A percentile compares a stretch with the other conserved stretches of the same genome.
Evolutionary conservation across 2,329 filamentous ascomycete genomes (phyloP).

Genomic region (Penicillium olsonii): DNA sequence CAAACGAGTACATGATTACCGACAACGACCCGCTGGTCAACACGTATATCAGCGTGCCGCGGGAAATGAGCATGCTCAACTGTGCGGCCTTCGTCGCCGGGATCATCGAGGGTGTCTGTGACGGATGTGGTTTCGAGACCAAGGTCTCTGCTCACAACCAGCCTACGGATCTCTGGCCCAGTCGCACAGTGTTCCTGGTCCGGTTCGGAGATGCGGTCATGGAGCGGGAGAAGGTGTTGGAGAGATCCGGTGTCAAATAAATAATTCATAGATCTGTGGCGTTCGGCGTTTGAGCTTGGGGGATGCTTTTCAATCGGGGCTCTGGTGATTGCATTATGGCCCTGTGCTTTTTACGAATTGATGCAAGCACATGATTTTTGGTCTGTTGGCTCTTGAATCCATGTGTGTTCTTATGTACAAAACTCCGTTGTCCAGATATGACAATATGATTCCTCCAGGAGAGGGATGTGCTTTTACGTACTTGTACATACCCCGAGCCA

Average conservation of each 20-base stretch:
- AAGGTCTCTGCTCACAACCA: conserved; percentile 86
- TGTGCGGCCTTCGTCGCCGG: conserved; percentile 95
- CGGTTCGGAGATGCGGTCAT: conserved; percentile 90
- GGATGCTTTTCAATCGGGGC: background rate
- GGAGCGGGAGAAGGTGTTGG: conserved; percentile 83
- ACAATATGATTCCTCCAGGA: conserved; percentile 20
- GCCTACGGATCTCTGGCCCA: conserved; percentile 82
- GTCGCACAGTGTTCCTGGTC: conserved; percentile 92
- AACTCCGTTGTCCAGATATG: conserved; percentile 9
- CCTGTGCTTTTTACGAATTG: conserved; percentile 7
- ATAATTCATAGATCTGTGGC: background rate
- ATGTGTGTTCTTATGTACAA: conserved; percentile 14
- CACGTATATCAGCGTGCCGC: conserved; percentile 86
- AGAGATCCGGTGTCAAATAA: conserved; percentile 57
- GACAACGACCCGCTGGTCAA: conserved; percentile 98
- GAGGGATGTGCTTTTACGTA: conserved; percentile 17
- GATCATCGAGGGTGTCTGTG: conserved; percentile 92
- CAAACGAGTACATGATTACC: conserved; percentile 98
- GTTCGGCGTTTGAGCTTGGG: background rate
- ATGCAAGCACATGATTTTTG: conserved; percentile 5
- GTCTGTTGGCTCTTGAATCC: background rate
- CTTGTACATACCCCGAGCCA: background rate
- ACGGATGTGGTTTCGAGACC: conserved; percentile 85
- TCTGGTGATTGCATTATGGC: background rate
- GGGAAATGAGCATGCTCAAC: conserved; percentile 95